Percentiles rank a stretch among this genome's conserved stretches.
Conservation (phyloP, 495 filamentous ascomycete genomes). For the Aspergillus funiculosus region DNA sequence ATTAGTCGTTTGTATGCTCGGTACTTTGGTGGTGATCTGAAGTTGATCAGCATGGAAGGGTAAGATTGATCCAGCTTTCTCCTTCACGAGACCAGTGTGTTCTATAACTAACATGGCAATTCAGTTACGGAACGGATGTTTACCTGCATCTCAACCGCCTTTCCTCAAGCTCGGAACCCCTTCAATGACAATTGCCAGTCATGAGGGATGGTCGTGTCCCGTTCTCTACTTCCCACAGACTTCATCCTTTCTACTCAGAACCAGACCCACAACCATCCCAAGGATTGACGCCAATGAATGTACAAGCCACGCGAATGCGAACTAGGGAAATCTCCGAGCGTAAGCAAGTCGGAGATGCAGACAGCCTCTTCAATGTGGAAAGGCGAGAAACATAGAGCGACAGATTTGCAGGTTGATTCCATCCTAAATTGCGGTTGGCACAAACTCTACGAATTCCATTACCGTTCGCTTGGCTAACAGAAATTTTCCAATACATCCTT, state of each 20-base stretch:
- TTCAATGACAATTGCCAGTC: slow-evolving; percentile 98
- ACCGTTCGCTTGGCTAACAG: background rate
- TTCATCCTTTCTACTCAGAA: slow-evolving; percentile 40
- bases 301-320: slow-evolving; percentile 49
- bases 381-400: slow-evolving; percentile 22
- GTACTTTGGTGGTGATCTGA: slow-evolving; percentile 96
- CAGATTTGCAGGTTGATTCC: slow-evolving; percentile 3
- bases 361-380: slow-evolving; percentile 47
- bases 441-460: background rate
- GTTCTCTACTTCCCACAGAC: slow-evolving; percentile 43
- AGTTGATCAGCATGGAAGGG: slow-evolving; percentile 99
- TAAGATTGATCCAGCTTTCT: slow-evolving; percentile 46
- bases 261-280: slow-evolving; percentile 47
- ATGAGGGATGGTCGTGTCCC: slow-evolving; percentile 67
- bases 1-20: slow-evolving; percentile 90
- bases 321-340: slow-evolving; percentile 73
- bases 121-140: slow-evolving; percentile 93
- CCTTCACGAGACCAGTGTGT: background rate
- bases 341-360: slow-evolving; percentile 81
- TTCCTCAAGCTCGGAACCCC: slow-evolving; percentile 88
- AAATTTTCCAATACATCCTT: slow-evolving; percentile 3
- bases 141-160: slow-evolving; percentile 96
- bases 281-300: slow-evolving; percentile 80
- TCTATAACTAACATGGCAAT: slow-evolving; percentile 8
- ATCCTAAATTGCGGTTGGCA: no score